Evolutionary conservation across 2,329 filamentous ascomycete genomes (phyloP), one percentile per base, ranked within the genome.

Genomic region (Aspergillus pseudotamarii): DNA sequence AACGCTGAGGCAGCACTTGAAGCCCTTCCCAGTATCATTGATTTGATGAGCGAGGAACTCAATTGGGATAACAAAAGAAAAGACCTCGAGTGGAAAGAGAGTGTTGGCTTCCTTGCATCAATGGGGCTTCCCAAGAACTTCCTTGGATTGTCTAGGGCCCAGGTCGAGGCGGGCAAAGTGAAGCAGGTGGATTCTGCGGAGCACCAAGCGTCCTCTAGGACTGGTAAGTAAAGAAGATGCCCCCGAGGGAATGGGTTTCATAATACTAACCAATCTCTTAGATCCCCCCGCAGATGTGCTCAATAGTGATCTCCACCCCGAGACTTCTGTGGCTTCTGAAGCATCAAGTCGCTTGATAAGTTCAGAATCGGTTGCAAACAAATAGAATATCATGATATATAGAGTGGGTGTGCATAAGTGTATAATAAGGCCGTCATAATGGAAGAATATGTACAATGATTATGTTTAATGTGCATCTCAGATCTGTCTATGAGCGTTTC

Each of bases 1-100:
- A 97, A 97, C 75, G 93, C 93, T 6, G 92, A 97, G 78, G 94
- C 94, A 12, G 90, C 93, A 1, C 86, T 97, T 11, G 93, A 97
- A 79, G 90, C 93, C 1, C 84, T 97, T 53, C 94, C 94, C 6
- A 85, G 81, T 62, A 88, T 97, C 62, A 95, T 97, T 72, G 93
- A 97, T 76, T 86, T 97, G 64, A 96, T 97, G 93, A 85, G 83
- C 38, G 87, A 91, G 71, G 93, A 97, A 81, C 82, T 97, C 64
- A 85, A 88, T 63, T 97, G 93, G 94, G 88, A 89, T 73, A 81
- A 76, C 61, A 84, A 84, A 69, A 83, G 94, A 66, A 91, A 92
- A 79, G 90, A 94, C 6, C 71, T 84, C 19, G 93, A 97, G 78
- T 97, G 93, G 93, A 90, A 83, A 74, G 89, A 96, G 65, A 87